Percentiles rank a stretch among this genome's conserved stretches.
Evolutionary conservation across 768 basidiomycete species (phyloP).

Genomic region (Hericium erinaceus): DNA sequence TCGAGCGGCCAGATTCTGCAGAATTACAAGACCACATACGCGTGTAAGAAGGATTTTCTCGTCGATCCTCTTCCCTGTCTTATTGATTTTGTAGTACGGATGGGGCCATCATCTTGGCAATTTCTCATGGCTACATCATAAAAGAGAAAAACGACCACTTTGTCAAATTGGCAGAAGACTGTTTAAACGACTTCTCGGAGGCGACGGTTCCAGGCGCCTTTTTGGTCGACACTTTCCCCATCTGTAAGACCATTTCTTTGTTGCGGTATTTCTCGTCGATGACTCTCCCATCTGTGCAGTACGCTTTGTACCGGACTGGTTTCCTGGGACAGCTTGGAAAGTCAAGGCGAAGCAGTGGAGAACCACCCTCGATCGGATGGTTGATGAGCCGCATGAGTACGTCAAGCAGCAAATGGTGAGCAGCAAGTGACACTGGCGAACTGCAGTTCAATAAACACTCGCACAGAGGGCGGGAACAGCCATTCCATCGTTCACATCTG

Average conservation of each 20-base stretch:
- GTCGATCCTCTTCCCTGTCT: too few relatives aligned
- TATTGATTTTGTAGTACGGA: constrained; percentile 13
- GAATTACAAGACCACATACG: constrained; percentile 1
- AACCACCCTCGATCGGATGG: not conserved
- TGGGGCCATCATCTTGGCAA: constrained; percentile 19
- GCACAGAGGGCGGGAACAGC: constrained; percentile 10
- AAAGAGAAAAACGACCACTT: constrained; percentile 18
- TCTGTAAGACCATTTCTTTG: constrained; percentile 6
- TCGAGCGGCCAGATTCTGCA: constrained; percentile 3
- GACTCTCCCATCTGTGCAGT: constrained; percentile 5
- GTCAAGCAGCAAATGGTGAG: constrained; percentile 12
- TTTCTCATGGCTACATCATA: constrained; percentile 22
- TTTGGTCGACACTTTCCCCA: constrained; percentile 18
- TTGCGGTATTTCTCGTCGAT: too few relatives aligned
- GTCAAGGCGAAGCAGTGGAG: constrained; percentile 1
- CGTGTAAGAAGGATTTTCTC: not conserved
- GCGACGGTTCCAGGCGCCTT: constrained; percentile 11
- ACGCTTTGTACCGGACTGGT: constrained; percentile 21
- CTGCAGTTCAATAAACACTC: not conserved
- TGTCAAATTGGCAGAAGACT: constrained; percentile 13
- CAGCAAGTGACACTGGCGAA: too few relatives aligned
- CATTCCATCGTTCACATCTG: constrained; percentile 7
- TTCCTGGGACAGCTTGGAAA: constrained; percentile 23
- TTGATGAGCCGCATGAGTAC: constrained; percentile 11
- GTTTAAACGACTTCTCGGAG: not conserved